Base-by-base conservation (phyloP, 305 asterid species). In the Solanum hybrid region DNA sequence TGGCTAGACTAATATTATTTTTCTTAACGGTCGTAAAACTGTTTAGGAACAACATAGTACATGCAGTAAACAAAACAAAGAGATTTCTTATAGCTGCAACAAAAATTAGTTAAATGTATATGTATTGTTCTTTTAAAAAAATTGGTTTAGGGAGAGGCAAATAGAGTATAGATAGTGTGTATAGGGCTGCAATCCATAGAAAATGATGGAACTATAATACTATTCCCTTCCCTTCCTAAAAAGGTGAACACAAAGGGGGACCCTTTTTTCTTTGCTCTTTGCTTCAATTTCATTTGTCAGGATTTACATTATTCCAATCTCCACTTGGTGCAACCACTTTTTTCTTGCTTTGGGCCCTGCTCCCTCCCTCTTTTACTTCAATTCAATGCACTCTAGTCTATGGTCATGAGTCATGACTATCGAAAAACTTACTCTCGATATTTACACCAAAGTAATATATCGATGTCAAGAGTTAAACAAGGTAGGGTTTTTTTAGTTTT, bases 231-330 rank as follows among this genome's bases (percentile, higher is more conserved):
- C 75, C 89, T 66, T 78, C 90, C 87, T 91, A 80, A 90, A 91
- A 89, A 88, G 92, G 89, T 64, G 85, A 86, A 31, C 89, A 64
- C 90, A 56, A 73, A 84, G 73, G 87, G 73, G 73, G 87, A 5
- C 40, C 87, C 72, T 31, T 85, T 77, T 73, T 32, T 32, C 87
- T 72, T 38, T 75, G 32, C 19, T 36, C 38, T 45, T 45, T 35
- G 92, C 91, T 88, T n/a, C 88, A 88, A 91, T 85, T 85, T 69
- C 91, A 73, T 87, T 85, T 90, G 93, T 90, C 92, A 84, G 92
- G 90, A 91, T 90, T 45, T 88, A 51, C 88, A 89, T 90, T 90
- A 90, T 88, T 91, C 92, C 92, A 84, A 76, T 88, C 86, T 24
- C 88, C 91, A 78, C 85, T 87, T 32, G 91, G 89, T 88, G 79